Evolutionary conservation across 1,139 yeast genomes (phyloP).

Genomic region (Candida smagusa): DNA sequence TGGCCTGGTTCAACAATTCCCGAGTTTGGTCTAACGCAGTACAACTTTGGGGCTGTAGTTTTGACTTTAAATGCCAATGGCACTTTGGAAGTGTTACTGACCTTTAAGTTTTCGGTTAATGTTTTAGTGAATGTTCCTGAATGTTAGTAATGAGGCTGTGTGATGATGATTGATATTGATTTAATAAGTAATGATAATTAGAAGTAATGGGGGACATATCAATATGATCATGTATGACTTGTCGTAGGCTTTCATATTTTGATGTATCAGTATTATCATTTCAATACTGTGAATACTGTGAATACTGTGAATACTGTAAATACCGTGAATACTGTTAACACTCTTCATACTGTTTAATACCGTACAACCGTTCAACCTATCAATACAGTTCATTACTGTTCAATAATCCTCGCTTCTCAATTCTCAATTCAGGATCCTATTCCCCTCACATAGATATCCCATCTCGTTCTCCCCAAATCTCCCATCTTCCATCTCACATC

Average conservation of each 20-base stretch:
- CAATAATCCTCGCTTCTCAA: neutral
- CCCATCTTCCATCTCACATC: neutral
- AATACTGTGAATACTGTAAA: too few species aligned
- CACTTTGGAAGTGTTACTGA: slow-evolving; percentile 61
- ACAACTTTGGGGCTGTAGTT: slow-evolving; percentile 95
- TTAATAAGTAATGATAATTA: too few species aligned
- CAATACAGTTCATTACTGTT: too few species aligned
- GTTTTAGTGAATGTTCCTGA: slow-evolving; percentile 68
- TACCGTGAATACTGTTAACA: too few species aligned
- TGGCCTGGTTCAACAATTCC: slow-evolving; percentile 75
- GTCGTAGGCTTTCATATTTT: too few species aligned
- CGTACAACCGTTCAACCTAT: too few species aligned
- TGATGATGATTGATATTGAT: neutral
- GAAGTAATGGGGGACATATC: too few species aligned
- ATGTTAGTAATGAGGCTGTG: slow-evolving; percentile 15
- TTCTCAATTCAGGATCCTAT: neutral
- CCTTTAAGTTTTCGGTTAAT: slow-evolving; percentile 64
- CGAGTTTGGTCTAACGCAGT: slow-evolving; percentile 96
- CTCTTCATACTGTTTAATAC: too few species aligned
- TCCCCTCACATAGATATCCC: neutral
- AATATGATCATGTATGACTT: too few species aligned
- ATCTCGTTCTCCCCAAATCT: neutral
- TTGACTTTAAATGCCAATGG: slow-evolving; percentile 90
- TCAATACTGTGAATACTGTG: too few species aligned
- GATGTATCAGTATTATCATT: too few species aligned